Evolutionary conservation across 805 yeast species (phyloP), one percentile per base, ranked within the genome.

Genomic region (Wickerhamomyces pijperi): DNA sequence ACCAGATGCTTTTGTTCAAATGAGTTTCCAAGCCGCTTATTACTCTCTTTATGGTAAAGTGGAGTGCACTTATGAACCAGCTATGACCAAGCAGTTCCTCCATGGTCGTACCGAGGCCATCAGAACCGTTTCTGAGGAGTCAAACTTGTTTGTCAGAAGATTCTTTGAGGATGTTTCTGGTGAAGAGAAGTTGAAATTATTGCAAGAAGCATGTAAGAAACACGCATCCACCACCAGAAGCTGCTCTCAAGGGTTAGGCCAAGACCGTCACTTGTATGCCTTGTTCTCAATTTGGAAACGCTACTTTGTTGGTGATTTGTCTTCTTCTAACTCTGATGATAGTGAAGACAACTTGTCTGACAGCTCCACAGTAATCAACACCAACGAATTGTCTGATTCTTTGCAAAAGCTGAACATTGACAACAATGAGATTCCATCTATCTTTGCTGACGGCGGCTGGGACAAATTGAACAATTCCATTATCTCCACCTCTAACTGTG

Each of bases 101-200:
- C 95, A 87, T 55, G 97, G 96, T 11, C 72, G 97, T 57, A 87
- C 97, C 1, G 97, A 87, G 59, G 94, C 95, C 3, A 77, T 87
- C 40, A 69, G 96, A 51, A 73, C 94, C 0, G 96, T 87, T 4
- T 77, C 90, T 6, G 67, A 74, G 49, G 85, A 85, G 54, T 80
- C 92, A 1, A 82, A 82, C 53, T 67, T 72, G 35, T 87, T 86
- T 62, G 94, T 85, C 15, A 75, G 94, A 41, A 82, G 84, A 46
- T 81, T 87, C 55, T 82, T 90, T 55, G 92, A 84, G 51, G 67
- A 74, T 37, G 68, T 75, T 15, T 61, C 80, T 1, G 67, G 77
- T 14, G 61, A 64, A 31, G 78, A 72, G 29, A 83, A 85, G 53
- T 45, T 63, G 18, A 67, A 70, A 29, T 64, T 66, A 28, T 67